Percentiles rank a stretch among this genome's conserved stretches.
Evolutionary conservation across 257 asterid species (phyloP).

Genomic region (Eustoma russellianum): DNA sequence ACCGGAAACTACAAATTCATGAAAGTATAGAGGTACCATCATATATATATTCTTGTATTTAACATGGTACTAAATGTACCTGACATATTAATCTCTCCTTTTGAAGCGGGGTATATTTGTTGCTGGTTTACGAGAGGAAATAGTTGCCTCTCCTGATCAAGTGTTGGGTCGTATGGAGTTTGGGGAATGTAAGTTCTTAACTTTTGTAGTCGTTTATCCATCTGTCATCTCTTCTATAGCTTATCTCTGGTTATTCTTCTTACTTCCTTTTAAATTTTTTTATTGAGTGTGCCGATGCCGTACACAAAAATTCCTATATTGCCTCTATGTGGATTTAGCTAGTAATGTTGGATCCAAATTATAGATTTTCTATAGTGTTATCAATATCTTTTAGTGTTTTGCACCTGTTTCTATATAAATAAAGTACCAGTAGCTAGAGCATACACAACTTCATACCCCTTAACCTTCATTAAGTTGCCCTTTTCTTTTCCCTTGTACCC

Average conservation of each 20-base stretch:
- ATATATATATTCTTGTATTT: conserved; percentile 1
- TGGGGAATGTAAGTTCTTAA: conserved; percentile 69
- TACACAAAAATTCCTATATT: no score
- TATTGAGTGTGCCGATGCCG: no score
- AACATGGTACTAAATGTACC: conserved; percentile 3
- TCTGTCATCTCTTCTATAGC: neutral
- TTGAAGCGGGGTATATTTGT: conserved; percentile 92
- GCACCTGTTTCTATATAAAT: no score
- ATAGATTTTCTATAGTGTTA: no score
- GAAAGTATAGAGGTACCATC: conserved; percentile 76
- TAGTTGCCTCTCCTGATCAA: conserved; percentile 87
- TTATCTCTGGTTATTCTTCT: no score
- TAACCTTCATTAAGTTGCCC: neutral
- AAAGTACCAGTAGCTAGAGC: no score
- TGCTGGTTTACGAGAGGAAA: conserved; percentile 93
- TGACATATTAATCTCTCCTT: conserved; percentile 2
- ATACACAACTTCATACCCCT: no score
- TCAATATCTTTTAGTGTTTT: no score
- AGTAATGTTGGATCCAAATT: no score
- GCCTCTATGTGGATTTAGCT: no score
- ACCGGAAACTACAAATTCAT: conserved; percentile 81
- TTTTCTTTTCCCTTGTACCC: neutral
- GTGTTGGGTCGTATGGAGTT: conserved; percentile 75
- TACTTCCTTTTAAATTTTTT: no score
- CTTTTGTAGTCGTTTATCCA: neutral